Base-by-base conservation (phyloP, 164 flowering plant species). In the Litsea cubeba region DNA sequence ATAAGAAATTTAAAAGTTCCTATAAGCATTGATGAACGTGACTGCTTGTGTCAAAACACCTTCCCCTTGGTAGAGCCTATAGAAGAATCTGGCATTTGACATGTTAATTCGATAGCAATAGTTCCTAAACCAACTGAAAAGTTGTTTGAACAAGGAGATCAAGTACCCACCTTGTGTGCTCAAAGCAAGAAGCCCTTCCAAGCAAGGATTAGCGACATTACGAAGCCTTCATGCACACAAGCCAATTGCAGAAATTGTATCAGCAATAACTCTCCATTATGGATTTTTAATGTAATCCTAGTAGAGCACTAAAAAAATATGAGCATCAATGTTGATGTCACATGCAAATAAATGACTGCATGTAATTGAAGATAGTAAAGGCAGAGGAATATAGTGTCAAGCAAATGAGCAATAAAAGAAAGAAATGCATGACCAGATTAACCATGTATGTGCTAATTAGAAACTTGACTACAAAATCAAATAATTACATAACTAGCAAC, bases 281-380 rank as follows among this genome's bases (percentile, higher is more conserved):
- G 94, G 93, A 84, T 95, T 97, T 86, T 87, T 90, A 69, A 91
- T 81, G 80, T 92, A 93, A 84, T 95, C 98, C 99, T 95, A 85
- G 81, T 78, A 86, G 74, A 65, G 69, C 83, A 79, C 83, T 76
- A 26, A 26, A 70, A 84, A 83, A 84, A 83, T 65, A 76, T 84
- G 79, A 83, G 87, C 66, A 81, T 76, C 82, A 81, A 74, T 71
- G 2, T 24, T 51, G n/a, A 12, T 24, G 26, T 1, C 17, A 32
- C 50, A 40, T 68, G 70, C 26, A 68, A 32, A 28, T 20, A 20
- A n/a, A 62, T 20, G 26, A 62, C 23, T 10, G n/a, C 12, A 62
- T 62, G 24, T 62, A 10, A 62, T n/a, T 15, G 26, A n/a, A 20
- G 65, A 11, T 1, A 62, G 65, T 18, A 62, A 62, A 62, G 65